Conservation (phyloP, 148 eudicot species). For the Linanthus parryae region DNA sequence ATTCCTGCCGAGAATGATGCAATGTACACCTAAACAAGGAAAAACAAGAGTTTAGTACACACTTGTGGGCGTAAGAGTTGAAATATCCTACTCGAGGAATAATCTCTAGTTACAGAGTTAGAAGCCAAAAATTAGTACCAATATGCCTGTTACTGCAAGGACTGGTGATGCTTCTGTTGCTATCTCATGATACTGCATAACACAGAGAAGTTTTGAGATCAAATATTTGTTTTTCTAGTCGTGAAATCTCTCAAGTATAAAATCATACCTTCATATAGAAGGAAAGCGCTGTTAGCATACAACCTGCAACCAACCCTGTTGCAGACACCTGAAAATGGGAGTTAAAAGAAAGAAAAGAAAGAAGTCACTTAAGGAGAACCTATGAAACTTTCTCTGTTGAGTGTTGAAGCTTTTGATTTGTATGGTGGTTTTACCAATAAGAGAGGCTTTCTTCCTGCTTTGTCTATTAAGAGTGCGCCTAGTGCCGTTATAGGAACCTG, state of each 20-base stretch:
- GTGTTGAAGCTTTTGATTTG: not conserved
- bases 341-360: not conserved
- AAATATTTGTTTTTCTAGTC: not conserved
- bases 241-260: not conserved
- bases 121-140: conserved; percentile 68
- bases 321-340: conserved; percentile 52
- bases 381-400: not conserved
- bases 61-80: not conserved
- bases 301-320: conserved; percentile 66
- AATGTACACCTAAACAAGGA: conserved; percentile 52
- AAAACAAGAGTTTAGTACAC: not conserved
- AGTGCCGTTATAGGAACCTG: conserved; percentile 60
- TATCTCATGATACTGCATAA: conserved; percentile 43
- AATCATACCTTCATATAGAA: conserved; percentile 66
- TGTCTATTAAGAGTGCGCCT: conserved; percentile 69
- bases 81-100: not conserved
- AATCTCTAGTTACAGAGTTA: not conserved
- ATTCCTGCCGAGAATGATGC: conserved; percentile 76
- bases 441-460: conserved; percentile 82
- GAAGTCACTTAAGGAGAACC: not conserved
- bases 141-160: conserved; percentile 75
- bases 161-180: conserved; percentile 48
- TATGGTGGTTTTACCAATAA: conserved; percentile 46
- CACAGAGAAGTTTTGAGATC: not conserved
- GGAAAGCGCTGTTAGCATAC: conserved; percentile 52